phyloP scores from a whole-genome alignment of 257 asterid genomes.

The Marsdenia floribunda region DNA sequence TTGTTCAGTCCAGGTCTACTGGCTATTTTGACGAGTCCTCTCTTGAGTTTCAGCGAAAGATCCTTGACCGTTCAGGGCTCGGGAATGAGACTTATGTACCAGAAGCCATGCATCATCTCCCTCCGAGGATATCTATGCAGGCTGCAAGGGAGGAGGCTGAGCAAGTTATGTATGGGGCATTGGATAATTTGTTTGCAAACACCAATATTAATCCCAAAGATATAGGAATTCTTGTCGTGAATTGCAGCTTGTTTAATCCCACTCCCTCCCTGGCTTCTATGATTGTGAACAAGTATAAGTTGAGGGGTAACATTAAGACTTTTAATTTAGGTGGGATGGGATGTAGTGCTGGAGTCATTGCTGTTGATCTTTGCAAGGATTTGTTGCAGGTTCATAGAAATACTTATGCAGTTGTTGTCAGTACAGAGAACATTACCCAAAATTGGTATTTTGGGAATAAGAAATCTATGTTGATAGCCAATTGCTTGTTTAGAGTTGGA shows the following conservation, averaged over 20 bases:
- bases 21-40: conserved; percentile 66
- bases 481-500: conserved; percentile 72
- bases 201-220: conserved; percentile 57
- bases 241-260: conserved; percentile 70
- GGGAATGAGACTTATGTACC: conserved; percentile 75
- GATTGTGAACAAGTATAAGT: conserved; percentile 68
- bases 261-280: conserved; percentile 65
- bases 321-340: conserved; percentile 88
- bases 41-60: conserved; percentile 68
- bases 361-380: conserved; percentile 70
- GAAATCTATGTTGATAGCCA: conserved; percentile 72
- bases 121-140: conserved; percentile 67
- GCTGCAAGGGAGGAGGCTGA: conserved; percentile 81
- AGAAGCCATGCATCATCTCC: conserved; percentile 61
- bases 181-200: conserved; percentile 54
- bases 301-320: conserved; percentile 70
- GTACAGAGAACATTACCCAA: conserved; percentile 69
- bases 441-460: conserved; percentile 78
- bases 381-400: conserved; percentile 63
- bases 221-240: conserved; percentile 66
- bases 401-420: conserved; percentile 69
- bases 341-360: conserved; percentile 77
- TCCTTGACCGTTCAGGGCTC: conserved; percentile 68
- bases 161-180: conserved; percentile 64
- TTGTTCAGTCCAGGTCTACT: conserved; percentile 49